A percentile compares a stretch with the other conserved stretches of the same genome.
phyloP scores from a whole-genome alignment of 768 basidiomycete species.

The Nidula microcarpa region DNA sequence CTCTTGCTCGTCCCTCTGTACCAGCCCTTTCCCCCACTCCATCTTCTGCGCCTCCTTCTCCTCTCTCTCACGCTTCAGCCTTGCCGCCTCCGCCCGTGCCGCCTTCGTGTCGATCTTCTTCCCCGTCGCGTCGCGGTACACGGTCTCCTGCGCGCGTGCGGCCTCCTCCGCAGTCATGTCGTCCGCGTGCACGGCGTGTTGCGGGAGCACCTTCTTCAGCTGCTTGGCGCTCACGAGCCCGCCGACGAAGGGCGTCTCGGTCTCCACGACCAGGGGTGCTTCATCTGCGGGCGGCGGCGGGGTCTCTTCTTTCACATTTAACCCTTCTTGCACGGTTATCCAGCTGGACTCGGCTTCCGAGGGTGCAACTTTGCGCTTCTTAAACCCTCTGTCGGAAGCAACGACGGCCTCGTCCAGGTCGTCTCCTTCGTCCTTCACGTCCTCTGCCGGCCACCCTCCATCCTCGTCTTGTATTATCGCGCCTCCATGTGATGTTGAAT shows the following conservation, averaged over 20 bases:
- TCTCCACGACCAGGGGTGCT: conserved; percentile 58
- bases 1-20: conserved; percentile 82
- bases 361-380: conserved; percentile 53
- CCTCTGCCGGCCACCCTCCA: conserved; percentile 57
- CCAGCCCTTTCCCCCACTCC: conserved; percentile 97
- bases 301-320: conserved; percentile 33
- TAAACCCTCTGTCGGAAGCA: conserved; percentile 74
- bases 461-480: conserved; percentile 65
- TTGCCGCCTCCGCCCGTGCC: conserved; percentile 79
- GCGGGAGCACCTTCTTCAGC: conserved; percentile 60
- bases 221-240: conserved; percentile 79
- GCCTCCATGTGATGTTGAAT: conserved; percentile 19
- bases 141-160: conserved; percentile 77
- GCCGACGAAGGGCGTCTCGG: conserved; percentile 47
- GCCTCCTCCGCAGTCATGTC: conserved; percentile 48
- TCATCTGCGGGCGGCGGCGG: conserved; percentile 72
- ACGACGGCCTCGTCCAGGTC: conserved; percentile 65
- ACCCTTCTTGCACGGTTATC: conserved; percentile 62
- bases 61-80: conserved; percentile 74
- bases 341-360: conserved; percentile 53
- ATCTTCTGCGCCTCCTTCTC: conserved; percentile 89
- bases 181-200: conserved; percentile 28
- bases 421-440: conserved; percentile 44
- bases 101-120: conserved; percentile 87
- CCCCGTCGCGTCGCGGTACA: conserved; percentile 90